Evolutionary conservation across 371 early-diverging fungal genomes (phyloP), one percentile per base, ranked within the genome.

Genomic region (Syncephalastrum sp.): DNA sequence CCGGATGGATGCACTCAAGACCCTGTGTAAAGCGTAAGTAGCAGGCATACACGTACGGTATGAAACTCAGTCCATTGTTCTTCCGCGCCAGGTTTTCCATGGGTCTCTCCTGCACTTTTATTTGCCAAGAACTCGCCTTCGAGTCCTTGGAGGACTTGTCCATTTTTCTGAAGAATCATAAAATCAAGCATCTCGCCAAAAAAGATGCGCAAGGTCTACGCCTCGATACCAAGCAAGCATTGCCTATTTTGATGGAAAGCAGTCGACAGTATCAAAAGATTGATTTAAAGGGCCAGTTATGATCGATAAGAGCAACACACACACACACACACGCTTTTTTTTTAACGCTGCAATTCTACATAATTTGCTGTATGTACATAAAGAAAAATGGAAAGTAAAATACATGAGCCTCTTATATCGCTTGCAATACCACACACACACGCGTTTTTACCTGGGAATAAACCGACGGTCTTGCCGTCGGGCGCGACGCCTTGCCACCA

Each of bases 401-500:
- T 41, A 41, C 13, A 45, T 19, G 19, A 19, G 54, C 12, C 1
- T 13, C 21, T 42, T 3, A 10, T 27, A 27, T 8, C 41, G 12
- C 15, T 46, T 24, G 16, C 42, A 16, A 10, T 38, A 33, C n/a
- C 17, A 24, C 29, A 42, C 21, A 23, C 27, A 27, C 27, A 27
- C 4, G 7, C 27, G 27, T 27, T 62, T 63, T 75, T 88, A 73
- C 87, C 85, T 52, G 93, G 93, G 82, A 92, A 92, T 61, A 93
- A 64, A 15, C 93, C 93, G 42, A 68, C 57, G 13, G 74, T 59
- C 43, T 82, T 75, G 47, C 85, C 88, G 50, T 70, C 68, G 13
- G 64, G 54, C 59, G 71, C 80, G 54, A 70, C 63, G 41, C 91
- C 93, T 65, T 82, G 84, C 97, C 97, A 97, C 97, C 97, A 97